Evolutionary conservation across 2,329 filamentous ascomycete genomes (phyloP).

Genomic region (Alternaria triticina): DNA sequence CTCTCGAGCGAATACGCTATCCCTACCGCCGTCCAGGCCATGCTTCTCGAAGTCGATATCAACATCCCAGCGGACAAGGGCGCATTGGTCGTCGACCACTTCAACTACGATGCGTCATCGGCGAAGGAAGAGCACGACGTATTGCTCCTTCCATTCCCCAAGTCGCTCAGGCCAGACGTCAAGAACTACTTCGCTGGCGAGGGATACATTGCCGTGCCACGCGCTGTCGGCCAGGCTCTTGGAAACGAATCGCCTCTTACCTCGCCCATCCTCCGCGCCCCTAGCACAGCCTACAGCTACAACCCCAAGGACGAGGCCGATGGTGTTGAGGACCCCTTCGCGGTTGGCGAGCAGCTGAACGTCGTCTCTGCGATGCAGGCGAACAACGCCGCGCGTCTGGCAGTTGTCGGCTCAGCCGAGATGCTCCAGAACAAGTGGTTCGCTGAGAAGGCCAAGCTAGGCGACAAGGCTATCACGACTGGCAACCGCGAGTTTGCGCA

Average conservation of each 20-base stretch:
- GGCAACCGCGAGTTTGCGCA: slow-evolving; percentile 86
- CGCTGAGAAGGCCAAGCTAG: slow-evolving; percentile 70
- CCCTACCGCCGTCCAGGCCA: slow-evolving; percentile 74
- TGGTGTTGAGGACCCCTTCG: slow-evolving; percentile 81
- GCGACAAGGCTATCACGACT: slow-evolving; percentile 66
- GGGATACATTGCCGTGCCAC: slow-evolving; percentile 79
- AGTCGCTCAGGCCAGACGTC: slow-evolving; percentile 68
- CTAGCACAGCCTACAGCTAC: slow-evolving; percentile 88
- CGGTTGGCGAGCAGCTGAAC: slow-evolving; percentile 80
- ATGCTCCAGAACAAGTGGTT: slow-evolving; percentile 91
- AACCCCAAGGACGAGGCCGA: slow-evolving; percentile 84
- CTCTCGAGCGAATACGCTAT: slow-evolving; percentile 75
- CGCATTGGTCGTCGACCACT: slow-evolving; percentile 89
- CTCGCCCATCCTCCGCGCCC: slow-evolving; percentile 80
- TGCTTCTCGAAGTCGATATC: slow-evolving; percentile 89
- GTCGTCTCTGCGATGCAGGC: slow-evolving; percentile 89
- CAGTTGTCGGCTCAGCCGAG: slow-evolving; percentile 84
- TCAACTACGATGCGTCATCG: slow-evolving; percentile 82
- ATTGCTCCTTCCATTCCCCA: slow-evolving; percentile 75
- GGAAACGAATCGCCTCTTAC: slow-evolving; percentile 78
- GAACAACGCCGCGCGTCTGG: slow-evolving; percentile 89
- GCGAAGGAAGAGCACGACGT: slow-evolving; percentile 88
- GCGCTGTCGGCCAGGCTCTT: slow-evolving; percentile 79
- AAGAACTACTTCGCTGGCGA: slow-evolving; percentile 78
- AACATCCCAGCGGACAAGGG: slow-evolving; percentile 84